Evolutionary conservation across 2,329 filamentous ascomycete genomes (phyloP), one percentile per base, ranked within the genome.

Genomic region (Nemania sp.): DNA sequence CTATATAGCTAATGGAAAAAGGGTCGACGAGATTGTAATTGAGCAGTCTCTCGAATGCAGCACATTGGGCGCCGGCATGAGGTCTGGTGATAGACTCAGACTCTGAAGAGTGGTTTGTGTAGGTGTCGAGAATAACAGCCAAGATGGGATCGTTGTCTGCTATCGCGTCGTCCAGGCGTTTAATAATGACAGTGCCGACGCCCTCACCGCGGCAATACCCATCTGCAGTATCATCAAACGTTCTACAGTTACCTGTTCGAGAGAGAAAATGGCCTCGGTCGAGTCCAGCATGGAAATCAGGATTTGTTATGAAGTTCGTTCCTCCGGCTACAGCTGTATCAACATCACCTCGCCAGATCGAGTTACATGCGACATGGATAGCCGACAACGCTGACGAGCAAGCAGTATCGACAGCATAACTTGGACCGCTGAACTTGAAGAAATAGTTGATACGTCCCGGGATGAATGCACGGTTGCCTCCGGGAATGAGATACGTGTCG

Each of bases 41-140:
- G 20, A 40, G 12, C 23, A 24, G 37, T 14, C 17, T 24, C 22
- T 14, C 15, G 12, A 40, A 40, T 2, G n/a, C 26, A 23, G 37
- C n/a, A n/a, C 7, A 5, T 24, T 22, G 12, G n/a, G 37, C 24
- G 37, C 37, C 36, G 36, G 23, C 19, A 26, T 83, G 85, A 0
- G 89, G 88, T 26, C 84, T 82, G 0, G 88, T 91, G 55, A 92
- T 91, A 0, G 86, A 89, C 1, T 83, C 77, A 6, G 86, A 79
- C 60, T 89, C 81, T 1, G 84, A 84, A 0, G 84, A 90, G 64
- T 91, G 88, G 66, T 91, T 91, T 36, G 86, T 90, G 0, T 77
- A 79, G 0, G 83, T 80, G 1, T 77, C 82, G 0, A 82, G 72
- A 17, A 67, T 61, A 4, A 62, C 54, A 3, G 53, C 65, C 0